Percentiles rank a stretch among this genome's conserved stretches.
Evolutionary conservation across 805 yeast species (phyloP).

Genomic region (Nakazawaea anatomiae): DNA sequence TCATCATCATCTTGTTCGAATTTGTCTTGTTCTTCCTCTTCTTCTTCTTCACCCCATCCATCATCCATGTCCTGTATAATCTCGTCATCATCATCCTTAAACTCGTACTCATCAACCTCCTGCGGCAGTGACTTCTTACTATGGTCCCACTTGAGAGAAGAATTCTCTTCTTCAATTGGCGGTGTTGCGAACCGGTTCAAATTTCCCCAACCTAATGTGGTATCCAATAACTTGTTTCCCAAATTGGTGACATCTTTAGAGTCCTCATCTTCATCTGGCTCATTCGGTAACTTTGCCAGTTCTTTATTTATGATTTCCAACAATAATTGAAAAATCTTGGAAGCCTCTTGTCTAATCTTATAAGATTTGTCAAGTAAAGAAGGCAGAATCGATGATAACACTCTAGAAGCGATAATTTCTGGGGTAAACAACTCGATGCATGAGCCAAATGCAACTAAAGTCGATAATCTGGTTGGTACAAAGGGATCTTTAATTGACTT

Average conservation of each 20-base stretch:
- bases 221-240: constrained; percentile 15
- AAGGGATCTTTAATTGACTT: constrained; percentile 78
- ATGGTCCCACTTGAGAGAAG: constrained; percentile 7
- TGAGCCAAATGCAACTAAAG: constrained; percentile 65
- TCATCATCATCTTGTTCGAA: not conserved
- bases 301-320: constrained; percentile 46
- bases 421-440: constrained; percentile 64
- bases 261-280: constrained; percentile 13
- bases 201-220: constrained; percentile 17
- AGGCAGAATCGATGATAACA: constrained; percentile 81
- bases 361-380: constrained; percentile 70
- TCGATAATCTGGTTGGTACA: constrained; percentile 67
- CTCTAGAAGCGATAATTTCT: constrained; percentile 70
- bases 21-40: not conserved
- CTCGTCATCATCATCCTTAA: constrained; percentile 5
- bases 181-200: constrained; percentile 11
- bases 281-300: constrained; percentile 29
- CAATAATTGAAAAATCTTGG: constrained; percentile 57
- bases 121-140: not conserved
- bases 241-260: constrained; percentile 6
- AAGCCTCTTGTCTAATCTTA: constrained; percentile 69
- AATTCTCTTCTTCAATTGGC: constrained; percentile 17
- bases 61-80: constrained; percentile 5
- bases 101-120: not conserved
- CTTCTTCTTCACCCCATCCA: constrained; percentile 8